These are phyloP conservation scores for Thymus mandschuricus DNA, from an alignment of 257 asterid species.

Conservation along the genomic window DNA sequence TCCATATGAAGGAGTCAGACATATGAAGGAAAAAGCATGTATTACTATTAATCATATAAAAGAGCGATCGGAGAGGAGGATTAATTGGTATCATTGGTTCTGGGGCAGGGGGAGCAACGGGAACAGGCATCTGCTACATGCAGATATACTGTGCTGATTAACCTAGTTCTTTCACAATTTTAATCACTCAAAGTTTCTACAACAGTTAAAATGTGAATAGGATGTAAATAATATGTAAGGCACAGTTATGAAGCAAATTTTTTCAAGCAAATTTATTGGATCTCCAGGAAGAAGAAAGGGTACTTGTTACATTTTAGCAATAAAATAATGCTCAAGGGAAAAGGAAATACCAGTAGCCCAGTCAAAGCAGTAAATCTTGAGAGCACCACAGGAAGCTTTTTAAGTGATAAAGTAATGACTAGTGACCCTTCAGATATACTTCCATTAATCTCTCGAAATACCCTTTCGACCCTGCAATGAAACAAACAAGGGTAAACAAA, in stretches of 20 bases:
- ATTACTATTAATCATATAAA: no score
- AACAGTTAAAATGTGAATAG: neutral
- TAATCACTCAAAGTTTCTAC: slow-evolving; percentile 4
- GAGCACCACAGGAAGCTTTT: slow-evolving; percentile 81
- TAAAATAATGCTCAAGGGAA: slow-evolving; percentile 23
- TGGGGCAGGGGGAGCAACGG: no score
- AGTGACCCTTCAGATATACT: slow-evolving; percentile 85
- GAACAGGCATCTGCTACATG: neutral
- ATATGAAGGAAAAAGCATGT: no score
- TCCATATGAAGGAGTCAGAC: no score
- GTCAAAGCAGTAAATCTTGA: slow-evolving; percentile 91
- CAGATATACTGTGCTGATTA: neutral
- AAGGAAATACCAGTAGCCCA: slow-evolving; percentile 80
- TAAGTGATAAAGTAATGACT: slow-evolving; percentile 70
- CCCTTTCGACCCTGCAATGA: slow-evolving; percentile 86
- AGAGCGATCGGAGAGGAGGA: no score
- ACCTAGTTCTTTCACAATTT: slow-evolving; percentile 14
- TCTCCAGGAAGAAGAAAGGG: slow-evolving; percentile 17
- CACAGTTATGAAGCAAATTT: slow-evolving; percentile 20
- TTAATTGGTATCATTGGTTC: no score
- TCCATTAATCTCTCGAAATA: slow-evolving; percentile 86
- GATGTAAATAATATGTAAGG: slow-evolving; percentile 27
- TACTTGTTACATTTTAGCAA: slow-evolving; percentile 14
- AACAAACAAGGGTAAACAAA: slow-evolving; percentile 26
- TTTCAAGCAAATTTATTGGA: slow-evolving; percentile 22